These are phyloP conservation scores for Corchorus olitorius DNA, from an alignment of 345 rosid species.

Conservation along the genomic window DNA sequence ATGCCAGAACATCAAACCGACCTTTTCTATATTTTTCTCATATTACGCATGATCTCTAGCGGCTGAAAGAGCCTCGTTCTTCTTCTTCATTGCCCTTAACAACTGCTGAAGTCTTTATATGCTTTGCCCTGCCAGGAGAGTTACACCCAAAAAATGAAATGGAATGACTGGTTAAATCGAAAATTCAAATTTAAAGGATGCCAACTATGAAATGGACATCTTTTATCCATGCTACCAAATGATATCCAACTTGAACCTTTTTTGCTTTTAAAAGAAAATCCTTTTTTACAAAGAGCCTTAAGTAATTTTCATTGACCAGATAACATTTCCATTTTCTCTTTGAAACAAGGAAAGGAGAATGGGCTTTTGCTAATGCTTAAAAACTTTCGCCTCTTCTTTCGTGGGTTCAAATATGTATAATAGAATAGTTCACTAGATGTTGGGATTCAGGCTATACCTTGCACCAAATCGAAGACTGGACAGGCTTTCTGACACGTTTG, in stretches of 20 bases:
- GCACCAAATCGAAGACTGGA: constrained; percentile 92
- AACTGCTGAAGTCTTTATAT: constrained; percentile 66
- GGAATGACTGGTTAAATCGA: neutral
- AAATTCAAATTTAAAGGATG: neutral
- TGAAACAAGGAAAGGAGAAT: neutral
- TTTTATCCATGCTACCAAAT: neutral
- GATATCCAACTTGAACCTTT: neutral
- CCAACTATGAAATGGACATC: neutral
- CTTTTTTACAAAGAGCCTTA: neutral
- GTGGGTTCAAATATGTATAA: neutral
- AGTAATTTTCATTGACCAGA: neutral
- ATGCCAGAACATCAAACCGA: constrained; percentile 25
- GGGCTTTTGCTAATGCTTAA: neutral
- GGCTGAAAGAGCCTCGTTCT: constrained; percentile 31
- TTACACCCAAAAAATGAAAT: constrained; percentile 12
- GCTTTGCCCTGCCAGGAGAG: constrained; percentile 68
- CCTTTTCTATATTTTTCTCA: constrained; percentile 58
- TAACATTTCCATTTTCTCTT: neutral
- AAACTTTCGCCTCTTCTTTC: constrained; percentile 3
- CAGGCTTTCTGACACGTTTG: constrained; percentile 75
- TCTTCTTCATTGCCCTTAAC: constrained; percentile 42
- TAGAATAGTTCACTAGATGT: neutral
- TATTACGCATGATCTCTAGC: constrained; percentile 43
- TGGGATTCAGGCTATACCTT: constrained; percentile 49
- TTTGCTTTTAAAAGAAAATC: neutral